Evolutionary conservation across 2,329 filamentous ascomycete species (phyloP).

Genomic region (Diaporthe sp.): DNA sequence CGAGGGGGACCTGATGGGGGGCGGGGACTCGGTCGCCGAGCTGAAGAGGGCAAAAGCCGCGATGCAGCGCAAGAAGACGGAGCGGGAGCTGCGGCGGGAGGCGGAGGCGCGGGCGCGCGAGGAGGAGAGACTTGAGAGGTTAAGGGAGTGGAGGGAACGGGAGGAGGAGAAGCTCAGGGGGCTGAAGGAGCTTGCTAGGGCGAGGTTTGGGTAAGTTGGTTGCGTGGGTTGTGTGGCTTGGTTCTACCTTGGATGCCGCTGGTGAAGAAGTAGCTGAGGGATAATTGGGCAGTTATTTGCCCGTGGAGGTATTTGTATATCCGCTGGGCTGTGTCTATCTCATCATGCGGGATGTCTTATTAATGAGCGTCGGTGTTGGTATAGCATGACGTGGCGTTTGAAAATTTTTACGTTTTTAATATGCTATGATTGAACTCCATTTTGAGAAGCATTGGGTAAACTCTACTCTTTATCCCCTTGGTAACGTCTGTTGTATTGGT

Average conservation of each 20-base stretch:
- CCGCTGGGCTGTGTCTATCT: too few species aligned
- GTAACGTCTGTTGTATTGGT: neutral
- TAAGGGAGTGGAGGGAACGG: slow-evolving; percentile 78
- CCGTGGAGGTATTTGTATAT: neutral
- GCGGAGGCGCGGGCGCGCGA: slow-evolving; percentile 81
- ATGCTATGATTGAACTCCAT: neutral
- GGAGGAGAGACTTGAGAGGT: slow-evolving; percentile 84
- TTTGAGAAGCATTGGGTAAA: neutral
- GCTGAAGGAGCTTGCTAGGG: slow-evolving; percentile 82
- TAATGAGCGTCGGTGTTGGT: slow-evolving; percentile 5
- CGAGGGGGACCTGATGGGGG: slow-evolving; percentile 85
- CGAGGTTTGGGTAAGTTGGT: slow-evolving; percentile 74
- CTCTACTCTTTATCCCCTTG: neutral
- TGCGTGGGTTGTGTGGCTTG: neutral
- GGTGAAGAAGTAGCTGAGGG: neutral
- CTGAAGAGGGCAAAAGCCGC: slow-evolving; percentile 77
- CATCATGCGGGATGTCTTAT: neutral
- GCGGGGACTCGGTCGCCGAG: slow-evolving; percentile 74
- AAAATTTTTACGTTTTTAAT: neutral
- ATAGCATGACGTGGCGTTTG: neutral
- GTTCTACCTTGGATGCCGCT: neutral
- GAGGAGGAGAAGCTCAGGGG: slow-evolving; percentile 90
- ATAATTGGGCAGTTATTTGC: neutral
- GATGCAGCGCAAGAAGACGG: slow-evolving; percentile 82
- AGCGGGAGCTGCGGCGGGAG: slow-evolving; percentile 85